Conservation (phyloP, 192 early-diverging fungal species). For the Funneliformis mosseae region DNA sequence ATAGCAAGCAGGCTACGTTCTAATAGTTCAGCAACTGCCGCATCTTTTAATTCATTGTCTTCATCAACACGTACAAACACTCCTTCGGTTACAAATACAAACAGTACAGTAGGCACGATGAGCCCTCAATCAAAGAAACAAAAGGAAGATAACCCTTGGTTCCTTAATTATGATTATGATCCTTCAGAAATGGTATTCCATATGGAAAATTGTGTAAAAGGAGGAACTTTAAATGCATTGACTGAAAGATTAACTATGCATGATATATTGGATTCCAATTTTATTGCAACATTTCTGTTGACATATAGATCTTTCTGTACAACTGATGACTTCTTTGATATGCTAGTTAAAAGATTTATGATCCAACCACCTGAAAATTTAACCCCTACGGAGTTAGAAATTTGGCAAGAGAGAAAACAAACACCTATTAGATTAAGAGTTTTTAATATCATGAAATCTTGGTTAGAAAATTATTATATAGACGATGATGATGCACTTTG, state of each 20-base stretch:
- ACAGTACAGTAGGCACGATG: no score
- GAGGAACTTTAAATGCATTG: constrained; percentile 84
- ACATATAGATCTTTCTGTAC: constrained; percentile 94
- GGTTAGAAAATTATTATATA: constrained; percentile 90
- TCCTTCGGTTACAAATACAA: no score
- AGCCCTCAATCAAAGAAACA: constrained; percentile 34
- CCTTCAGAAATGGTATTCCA: constrained; percentile 78
- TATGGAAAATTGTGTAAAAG: constrained; percentile 85
- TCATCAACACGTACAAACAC: neutral
- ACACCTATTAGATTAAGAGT: constrained; percentile 92
- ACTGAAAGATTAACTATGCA: constrained; percentile 90
- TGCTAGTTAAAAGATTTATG: constrained; percentile 77
- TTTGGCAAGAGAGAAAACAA: constrained; percentile 88
- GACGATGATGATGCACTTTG: constrained; percentile 73
- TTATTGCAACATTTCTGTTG: constrained; percentile 85
- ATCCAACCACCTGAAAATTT: constrained; percentile 74
- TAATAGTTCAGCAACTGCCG: constrained; percentile 40
- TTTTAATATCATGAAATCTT: constrained; percentile 91
- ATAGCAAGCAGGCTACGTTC: neutral
- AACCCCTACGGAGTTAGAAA: constrained; percentile 58
- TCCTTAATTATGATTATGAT: constrained; percentile 75
- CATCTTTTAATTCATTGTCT: constrained; percentile 36
- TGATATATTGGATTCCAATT: constrained; percentile 82
- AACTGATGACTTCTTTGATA: constrained; percentile 73
- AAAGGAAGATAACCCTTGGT: constrained; percentile 69